Conservation (phyloP, 306 rosid species). For the Malus sieversii region DNA sequence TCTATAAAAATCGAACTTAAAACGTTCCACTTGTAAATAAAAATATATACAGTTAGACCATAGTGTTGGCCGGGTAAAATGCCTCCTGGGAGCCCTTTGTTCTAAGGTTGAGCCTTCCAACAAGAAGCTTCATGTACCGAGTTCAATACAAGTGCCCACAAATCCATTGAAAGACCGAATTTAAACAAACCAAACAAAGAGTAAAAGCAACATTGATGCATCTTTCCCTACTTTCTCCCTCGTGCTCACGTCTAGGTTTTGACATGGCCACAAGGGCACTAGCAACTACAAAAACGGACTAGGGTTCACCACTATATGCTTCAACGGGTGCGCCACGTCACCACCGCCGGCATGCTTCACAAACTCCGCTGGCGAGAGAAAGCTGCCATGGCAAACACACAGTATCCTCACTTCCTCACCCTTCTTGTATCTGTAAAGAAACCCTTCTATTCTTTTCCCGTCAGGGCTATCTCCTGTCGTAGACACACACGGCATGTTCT, state of each 20-base stretch:
- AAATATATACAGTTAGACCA: no score
- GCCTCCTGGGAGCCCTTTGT: no score
- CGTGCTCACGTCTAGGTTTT: background rate
- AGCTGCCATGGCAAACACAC: slow-evolving; percentile 73
- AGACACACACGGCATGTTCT: slow-evolving; percentile 65
- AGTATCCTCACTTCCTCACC: slow-evolving; percentile 72
- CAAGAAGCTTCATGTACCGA: slow-evolving; percentile 2
- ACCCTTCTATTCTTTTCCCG: slow-evolving; percentile 61
- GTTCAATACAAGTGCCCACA: background rate
- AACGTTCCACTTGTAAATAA: no score
- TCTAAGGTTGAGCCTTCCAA: background rate
- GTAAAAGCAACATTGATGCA: background rate
- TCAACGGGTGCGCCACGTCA: slow-evolving; percentile 52
- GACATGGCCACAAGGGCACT: background rate
- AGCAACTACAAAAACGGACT: slow-evolving; percentile 14
- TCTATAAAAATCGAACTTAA: no score
- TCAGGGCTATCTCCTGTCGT: slow-evolving; percentile 53
- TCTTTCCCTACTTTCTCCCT: background rate
- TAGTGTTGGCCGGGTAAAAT: no score
- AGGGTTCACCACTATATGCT: slow-evolving; percentile 62
- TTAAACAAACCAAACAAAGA: background rate
- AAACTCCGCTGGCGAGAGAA: slow-evolving; percentile 67
- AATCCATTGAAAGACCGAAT: background rate
- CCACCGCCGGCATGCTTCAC: slow-evolving; percentile 72
- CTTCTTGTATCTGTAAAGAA: slow-evolving; percentile 64